Evolutionary conservation across 176 grass and related monocot species (phyloP), one percentile per base, ranked within the genome.

Genomic region (Themeda triandra): DNA sequence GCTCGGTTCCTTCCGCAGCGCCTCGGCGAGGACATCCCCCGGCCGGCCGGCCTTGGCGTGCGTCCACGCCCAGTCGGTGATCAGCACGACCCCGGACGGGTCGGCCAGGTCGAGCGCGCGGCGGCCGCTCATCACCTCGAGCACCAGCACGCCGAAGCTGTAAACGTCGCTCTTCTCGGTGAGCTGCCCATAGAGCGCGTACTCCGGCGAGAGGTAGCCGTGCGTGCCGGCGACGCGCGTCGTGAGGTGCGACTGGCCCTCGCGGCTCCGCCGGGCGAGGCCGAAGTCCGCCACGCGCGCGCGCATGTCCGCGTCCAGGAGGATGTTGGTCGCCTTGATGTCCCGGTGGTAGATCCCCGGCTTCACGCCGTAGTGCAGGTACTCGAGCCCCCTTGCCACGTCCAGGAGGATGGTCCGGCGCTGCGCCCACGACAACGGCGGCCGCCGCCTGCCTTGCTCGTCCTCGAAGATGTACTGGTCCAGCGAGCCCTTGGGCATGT

Each of bases 131-230:
- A 92, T 92, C 56, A 90, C 86, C 92, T 94, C 96, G 11, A 96
- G 86, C 83, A 96, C 49, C 25, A 95, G 75, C 53, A 99, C 91
- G 56, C 96, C 96, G 84, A 99, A 99, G 89, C 96, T 92, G 78
- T 99, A 99, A 56, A 99, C 93, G 81, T 99, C 96, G 69, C 93
- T 99, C 89, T 84, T 92, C 69, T 98, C 91, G 0, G 96, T 99
- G 83, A 99, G 91, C 87, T 99, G 96, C 23, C 96, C 96, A 30
- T 99, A 98, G 6, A 98, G 92, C 15, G 93, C 93, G 58, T 98
- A 98, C 86, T 98, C 96, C 31, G 93, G 96, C 10, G 96, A 90
- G n/a, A 98, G 87, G 87, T 98, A 98, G 3, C 96, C 96, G 80
- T 95, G 96, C 3, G 96, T 98, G 54, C 96, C 93, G 40, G 96